These are phyloP conservation scores for Geotrichum klebahnii DNA, from an alignment of 1,139 yeast species.

Conservation along the genomic window DNA sequence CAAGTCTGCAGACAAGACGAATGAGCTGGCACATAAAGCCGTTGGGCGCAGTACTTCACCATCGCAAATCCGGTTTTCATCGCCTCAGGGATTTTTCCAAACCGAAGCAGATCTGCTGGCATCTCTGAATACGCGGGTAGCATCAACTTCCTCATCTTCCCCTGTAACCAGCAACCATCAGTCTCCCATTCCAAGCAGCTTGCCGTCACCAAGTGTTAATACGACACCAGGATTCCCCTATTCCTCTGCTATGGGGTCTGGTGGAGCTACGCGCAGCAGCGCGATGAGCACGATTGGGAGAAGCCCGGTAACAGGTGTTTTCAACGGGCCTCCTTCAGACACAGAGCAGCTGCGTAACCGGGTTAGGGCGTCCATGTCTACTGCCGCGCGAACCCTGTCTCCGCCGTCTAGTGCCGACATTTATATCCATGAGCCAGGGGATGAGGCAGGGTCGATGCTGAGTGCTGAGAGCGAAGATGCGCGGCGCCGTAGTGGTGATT, in stretches of 20 bases:
- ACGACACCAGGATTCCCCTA: neutral
- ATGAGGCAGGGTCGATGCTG: neutral
- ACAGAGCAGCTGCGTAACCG: constrained; percentile 18
- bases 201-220: constrained; percentile 2
- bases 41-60: constrained; percentile 12
- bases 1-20: constrained; percentile 24
- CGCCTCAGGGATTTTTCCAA: constrained; percentile 22
- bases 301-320: constrained; percentile 19
- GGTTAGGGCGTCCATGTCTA: constrained; percentile 24
- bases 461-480: constrained; percentile 5
- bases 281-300: constrained; percentile 16
- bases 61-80: constrained; percentile 20
- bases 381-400: constrained; percentile 21
- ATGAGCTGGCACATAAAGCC: constrained; percentile 21
- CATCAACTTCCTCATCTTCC: neutral
- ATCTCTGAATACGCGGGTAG: neutral
- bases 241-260: neutral
- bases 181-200: neutral
- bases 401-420: constrained; percentile 7
- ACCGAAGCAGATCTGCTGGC: constrained; percentile 20
- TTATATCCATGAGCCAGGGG: neutral
- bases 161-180: neutral
- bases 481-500: constrained; percentile 9
- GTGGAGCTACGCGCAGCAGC: neutral
- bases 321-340: constrained; percentile 13